Percentiles rank a stretch among this genome's conserved stretches.
These are phyloP conservation scores for Mycena rosella DNA, from an alignment of 768 basidiomycete species.

Conservation along the genomic window DNA sequence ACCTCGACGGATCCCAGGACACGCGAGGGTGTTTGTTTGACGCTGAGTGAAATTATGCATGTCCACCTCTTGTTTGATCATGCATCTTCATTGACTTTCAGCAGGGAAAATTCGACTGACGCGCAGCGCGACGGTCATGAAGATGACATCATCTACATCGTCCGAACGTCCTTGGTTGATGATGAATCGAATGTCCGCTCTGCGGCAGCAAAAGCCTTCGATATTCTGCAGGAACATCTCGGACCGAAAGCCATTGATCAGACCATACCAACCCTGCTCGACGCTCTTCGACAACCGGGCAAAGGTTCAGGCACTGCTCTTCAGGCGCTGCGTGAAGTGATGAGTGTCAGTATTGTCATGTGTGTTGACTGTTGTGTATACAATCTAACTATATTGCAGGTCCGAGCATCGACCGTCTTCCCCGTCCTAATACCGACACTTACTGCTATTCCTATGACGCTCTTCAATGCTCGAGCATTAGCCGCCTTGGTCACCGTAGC, in stretches of 20 bases:
- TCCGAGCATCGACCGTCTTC: conserved; percentile 96
- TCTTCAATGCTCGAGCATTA: conserved; percentile 94
- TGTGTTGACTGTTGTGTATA: background rate
- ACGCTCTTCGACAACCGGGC: conserved; percentile 93
- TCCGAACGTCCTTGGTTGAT: conserved; percentile 89
- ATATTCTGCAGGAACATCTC: conserved; percentile 91
- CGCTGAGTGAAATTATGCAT: conserved; percentile 90
- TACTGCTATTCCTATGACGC: conserved; percentile 90
- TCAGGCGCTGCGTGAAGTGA: conserved; percentile 93
- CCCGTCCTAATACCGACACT: conserved; percentile 96
- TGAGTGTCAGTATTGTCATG: conserved; percentile 76
- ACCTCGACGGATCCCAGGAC: conserved; percentile 73
- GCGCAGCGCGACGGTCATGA: conserved; percentile 89
- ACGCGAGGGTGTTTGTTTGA: conserved; percentile 87
- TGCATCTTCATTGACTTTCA: conserved; percentile 27
- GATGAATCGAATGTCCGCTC: conserved; percentile 86
- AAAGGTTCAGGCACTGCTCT: conserved; percentile 96
- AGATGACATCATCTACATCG: conserved; percentile 87
- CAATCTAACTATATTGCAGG: conserved; percentile 57
- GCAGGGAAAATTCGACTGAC: conserved; percentile 86
- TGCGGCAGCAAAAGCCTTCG: conserved; percentile 91
- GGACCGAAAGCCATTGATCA: conserved; percentile 95
- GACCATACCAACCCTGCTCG: conserved; percentile 94
- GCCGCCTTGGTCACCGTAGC: conserved; percentile 94
- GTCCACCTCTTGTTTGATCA: conserved; percentile 40